Percentiles rank a stretch among this genome's conserved stretches.
Conservation (phyloP, 2,329 filamentous ascomycete genomes). For the Alternaria gansuensis region DNA sequence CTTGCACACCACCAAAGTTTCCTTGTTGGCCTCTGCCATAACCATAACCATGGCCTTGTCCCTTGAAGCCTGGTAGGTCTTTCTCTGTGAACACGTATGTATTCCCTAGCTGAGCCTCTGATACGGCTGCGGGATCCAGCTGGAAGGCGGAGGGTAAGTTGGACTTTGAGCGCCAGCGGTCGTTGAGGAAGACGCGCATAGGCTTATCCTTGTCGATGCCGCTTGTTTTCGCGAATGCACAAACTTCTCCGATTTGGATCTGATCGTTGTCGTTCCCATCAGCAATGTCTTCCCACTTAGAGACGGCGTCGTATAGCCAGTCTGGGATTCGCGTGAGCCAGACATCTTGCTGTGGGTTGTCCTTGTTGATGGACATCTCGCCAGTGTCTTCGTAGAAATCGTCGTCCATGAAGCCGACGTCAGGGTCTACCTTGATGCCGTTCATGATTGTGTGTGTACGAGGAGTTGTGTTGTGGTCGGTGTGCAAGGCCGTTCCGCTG, state of each 20-base stretch:
- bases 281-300: slow-evolving; percentile 49
- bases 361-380: slow-evolving; percentile 51
- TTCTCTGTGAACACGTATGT: slow-evolving; percentile 95
- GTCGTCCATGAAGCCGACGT: slow-evolving; percentile 51
- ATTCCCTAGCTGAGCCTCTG: slow-evolving; percentile 73
- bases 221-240: slow-evolving; percentile 40
- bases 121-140: slow-evolving; percentile 67
- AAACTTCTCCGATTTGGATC: slow-evolving; percentile 51
- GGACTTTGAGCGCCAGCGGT: slow-evolving; percentile 72
- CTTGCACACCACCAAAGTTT: slow-evolving; percentile 38
- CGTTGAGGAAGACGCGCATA: slow-evolving; percentile 73
- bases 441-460: slow-evolving; percentile 42
- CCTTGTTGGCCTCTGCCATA: slow-evolving; percentile 33
- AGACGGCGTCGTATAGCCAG: slow-evolving; percentile 52
- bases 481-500: background rate
- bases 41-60: slow-evolving; percentile 33
- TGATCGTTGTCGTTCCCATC: slow-evolving; percentile 51
- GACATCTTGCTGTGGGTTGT: slow-evolving; percentile 40
- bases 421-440: slow-evolving; percentile 54
- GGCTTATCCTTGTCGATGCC: slow-evolving; percentile 51
- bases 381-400: slow-evolving; percentile 57
- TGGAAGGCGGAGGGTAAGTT: slow-evolving; percentile 88
- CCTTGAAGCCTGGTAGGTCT: slow-evolving; percentile 79
- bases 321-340: slow-evolving; percentile 53
- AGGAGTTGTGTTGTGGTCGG: background rate